Conservation (phyloP, 768 basidiomycete species). For the Glaciozyma martinii region DNA sequence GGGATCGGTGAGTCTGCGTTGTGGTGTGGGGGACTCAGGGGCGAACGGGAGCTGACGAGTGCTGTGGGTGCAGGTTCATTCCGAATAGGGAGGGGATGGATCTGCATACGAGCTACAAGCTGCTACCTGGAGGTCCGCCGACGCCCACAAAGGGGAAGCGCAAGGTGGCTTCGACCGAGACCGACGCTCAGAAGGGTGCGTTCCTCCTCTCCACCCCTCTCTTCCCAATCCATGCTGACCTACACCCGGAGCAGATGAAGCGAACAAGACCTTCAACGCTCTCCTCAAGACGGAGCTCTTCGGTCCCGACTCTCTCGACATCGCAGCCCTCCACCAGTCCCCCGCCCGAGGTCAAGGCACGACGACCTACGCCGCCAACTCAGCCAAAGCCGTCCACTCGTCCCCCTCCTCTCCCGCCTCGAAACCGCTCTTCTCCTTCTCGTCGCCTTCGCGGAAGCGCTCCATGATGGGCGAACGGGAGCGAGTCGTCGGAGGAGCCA, state of each 20-base stretch:
- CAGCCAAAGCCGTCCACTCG: constrained; percentile 34
- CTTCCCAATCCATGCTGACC: neutral
- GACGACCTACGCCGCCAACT: constrained; percentile 20
- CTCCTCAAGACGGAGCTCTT: constrained; percentile 45
- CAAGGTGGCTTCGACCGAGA: constrained; percentile 55
- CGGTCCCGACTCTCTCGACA: constrained; percentile 32
- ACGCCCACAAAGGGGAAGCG: constrained; percentile 44
- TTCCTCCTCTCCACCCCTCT: constrained; percentile 17
- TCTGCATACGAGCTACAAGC: constrained; percentile 55
- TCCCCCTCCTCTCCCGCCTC: constrained; percentile 34
- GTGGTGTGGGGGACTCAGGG: neutral
- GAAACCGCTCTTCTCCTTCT: constrained; percentile 34
- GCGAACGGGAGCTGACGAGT: neutral
- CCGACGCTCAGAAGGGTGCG: constrained; percentile 64
- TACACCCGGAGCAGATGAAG: constrained; percentile 39
- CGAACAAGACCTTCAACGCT: constrained; percentile 43
- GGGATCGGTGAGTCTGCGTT: constrained; percentile 38
- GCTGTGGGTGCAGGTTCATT: constrained; percentile 48
- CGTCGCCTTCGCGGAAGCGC: constrained; percentile 28
- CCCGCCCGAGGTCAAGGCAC: constrained; percentile 2
- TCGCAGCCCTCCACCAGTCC: constrained; percentile 26
- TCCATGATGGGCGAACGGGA: constrained; percentile 12
- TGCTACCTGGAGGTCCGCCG: constrained; percentile 47
- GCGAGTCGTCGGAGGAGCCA: constrained; percentile 62
- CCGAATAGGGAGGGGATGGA: constrained; percentile 55